Evolutionary conservation across 192 early-diverging fungal genomes (phyloP), one percentile per base, ranked within the genome.

Genomic region (Entomortierella lignicola): DNA sequence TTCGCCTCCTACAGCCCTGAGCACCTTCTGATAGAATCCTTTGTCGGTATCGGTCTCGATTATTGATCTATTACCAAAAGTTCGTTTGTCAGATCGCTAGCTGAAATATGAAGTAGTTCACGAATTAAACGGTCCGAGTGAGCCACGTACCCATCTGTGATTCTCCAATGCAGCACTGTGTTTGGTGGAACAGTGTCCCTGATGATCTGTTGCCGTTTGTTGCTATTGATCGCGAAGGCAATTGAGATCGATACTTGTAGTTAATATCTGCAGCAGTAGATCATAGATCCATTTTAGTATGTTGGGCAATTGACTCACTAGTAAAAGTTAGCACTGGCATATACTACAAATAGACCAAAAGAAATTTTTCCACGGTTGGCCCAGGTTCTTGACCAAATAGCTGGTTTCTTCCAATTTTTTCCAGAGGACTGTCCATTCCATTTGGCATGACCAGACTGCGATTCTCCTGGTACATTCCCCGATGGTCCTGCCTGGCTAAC

Each of bases 91-190:
- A 50, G 56, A 39, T 32, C 25, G 48, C 18, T 55, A 15, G 6
- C 26, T 15, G 52, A 10, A 25, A 27, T 12, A 60, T 20, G 31
- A 32, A 27, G 34, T 37, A 37, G 34, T 7, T 37, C 5, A 37
- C 34, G 10, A 37, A 4, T 54, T 18, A n/a, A 25, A 20, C n/a
- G 55, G 12, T 15, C 11, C 25, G 17, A 2, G 27, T 26, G 48
- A 0, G 23, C 8, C 11, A 2, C 37, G 53, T 73, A 81, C 80
- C 80, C 80, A 39, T 81, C 72, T 0, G 66, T 74, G 20, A 81
- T 65, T 15, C 80, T 56, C 80, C 80, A 81, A 53, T 81, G 80
- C 20, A 81, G 68, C 11, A 81, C 50, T 11, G 80, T 81, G 71
- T 81, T 69, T 27, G 80, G 80, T 27, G 65, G 65, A 53, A 81